A percentile compares a stretch with the other conserved stretches of the same genome.
phyloP scores from a whole-genome alignment of 2,329 filamentous ascomycete species.

The Ceratocystis ficicola region DNA sequence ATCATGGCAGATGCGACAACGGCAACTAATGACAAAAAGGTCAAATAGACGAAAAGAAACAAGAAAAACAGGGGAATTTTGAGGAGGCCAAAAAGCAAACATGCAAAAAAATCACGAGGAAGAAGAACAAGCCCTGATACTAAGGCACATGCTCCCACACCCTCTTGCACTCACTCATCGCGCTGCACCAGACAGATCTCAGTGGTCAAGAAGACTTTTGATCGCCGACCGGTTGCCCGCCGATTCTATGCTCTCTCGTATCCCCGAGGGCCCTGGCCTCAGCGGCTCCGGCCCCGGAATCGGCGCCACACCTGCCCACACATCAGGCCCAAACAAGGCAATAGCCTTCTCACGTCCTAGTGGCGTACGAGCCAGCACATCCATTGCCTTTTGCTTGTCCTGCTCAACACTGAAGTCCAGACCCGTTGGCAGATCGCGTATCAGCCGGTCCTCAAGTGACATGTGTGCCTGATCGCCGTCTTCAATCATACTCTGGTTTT shows the following conservation, averaged over 20 bases:
- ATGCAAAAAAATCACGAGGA: background rate
- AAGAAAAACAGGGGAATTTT: background rate
- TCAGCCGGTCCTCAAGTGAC: constrained; percentile 41
- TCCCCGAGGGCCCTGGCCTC: constrained; percentile 26
- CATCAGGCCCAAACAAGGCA: constrained; percentile 39
- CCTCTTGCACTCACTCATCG: background rate
- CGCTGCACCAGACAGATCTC: background rate
- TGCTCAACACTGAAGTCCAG: constrained; percentile 36
- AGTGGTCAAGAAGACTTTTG: constrained; percentile 18
- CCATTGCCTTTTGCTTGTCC: constrained; percentile 40
- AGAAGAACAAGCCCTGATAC: background rate
- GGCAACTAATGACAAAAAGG: background rate
- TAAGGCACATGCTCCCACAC: background rate
- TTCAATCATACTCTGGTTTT: constrained; percentile 22
- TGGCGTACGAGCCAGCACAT: constrained; percentile 41
- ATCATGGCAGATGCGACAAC: background rate
- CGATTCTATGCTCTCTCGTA: constrained; percentile 21
- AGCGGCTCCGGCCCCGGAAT: constrained; percentile 23
- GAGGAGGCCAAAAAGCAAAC: background rate
- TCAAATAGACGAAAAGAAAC: background rate
- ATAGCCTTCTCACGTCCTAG: constrained; percentile 39
- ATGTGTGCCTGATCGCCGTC: constrained; percentile 23
- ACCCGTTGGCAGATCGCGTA: constrained; percentile 36
- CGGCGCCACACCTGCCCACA: constrained; percentile 31
- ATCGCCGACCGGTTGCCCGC: constrained; percentile 16